Evolutionary conservation across 129 eudicot genomes (phyloP).

Genomic region (Oenanthe sinensis): DNA sequence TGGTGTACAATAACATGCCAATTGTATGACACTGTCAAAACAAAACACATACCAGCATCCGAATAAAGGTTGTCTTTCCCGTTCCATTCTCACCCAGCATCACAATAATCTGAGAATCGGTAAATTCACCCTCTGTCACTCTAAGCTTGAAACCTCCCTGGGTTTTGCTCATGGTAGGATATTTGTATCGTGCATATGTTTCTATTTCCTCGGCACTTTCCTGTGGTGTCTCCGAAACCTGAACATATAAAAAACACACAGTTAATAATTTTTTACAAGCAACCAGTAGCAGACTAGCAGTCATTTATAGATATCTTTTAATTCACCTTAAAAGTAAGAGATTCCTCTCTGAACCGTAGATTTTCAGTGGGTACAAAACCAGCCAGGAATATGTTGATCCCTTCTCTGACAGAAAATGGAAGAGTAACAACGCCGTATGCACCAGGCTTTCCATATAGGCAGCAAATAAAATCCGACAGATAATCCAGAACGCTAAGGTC

Average conservation of each 20-base stretch:
- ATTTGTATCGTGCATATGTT: constrained; percentile 50
- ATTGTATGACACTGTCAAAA: background rate
- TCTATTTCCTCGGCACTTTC: constrained; percentile 58
- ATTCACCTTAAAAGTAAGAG: constrained; percentile 66
- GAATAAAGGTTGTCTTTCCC: constrained; percentile 59
- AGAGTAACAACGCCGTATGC: constrained; percentile 70
- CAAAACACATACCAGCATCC: constrained; percentile 47
- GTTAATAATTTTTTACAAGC: background rate
- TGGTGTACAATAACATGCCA: background rate
- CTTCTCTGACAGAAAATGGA: constrained; percentile 71
- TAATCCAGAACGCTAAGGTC: constrained; percentile 68
- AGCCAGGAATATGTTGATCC: constrained; percentile 66
- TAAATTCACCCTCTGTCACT: constrained; percentile 55
- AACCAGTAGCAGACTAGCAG: background rate
- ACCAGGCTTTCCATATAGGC: constrained; percentile 69
- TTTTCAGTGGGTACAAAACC: constrained; percentile 79
- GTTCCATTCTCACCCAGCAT: constrained; percentile 79
- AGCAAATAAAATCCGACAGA: constrained; percentile 69
- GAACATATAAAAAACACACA: background rate
- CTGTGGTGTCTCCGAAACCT: constrained; percentile 68
- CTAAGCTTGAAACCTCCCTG: constrained; percentile 54
- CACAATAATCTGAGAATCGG: constrained; percentile 63
- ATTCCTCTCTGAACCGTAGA: constrained; percentile 60
- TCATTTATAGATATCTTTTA: background rate
- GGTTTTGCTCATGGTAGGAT: constrained; percentile 59